These are phyloP conservation scores for Pythium dissotocum DNA, from an alignment of 352 stramenopile genomes.

Conservation along the genomic window DNA sequence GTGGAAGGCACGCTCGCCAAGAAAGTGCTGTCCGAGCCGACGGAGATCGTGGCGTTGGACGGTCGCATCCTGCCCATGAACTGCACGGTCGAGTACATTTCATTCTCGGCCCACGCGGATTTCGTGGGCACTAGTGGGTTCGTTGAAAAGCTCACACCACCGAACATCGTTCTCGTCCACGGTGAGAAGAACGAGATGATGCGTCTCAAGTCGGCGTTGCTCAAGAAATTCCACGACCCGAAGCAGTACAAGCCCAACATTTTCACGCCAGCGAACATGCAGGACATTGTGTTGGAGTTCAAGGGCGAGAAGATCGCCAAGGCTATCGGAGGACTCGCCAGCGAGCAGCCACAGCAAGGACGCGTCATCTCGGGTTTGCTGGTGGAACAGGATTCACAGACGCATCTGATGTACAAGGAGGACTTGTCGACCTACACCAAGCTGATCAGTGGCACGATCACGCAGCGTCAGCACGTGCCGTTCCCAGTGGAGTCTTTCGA, in stretches of 20 bases:
- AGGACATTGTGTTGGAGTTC: constrained; percentile 87
- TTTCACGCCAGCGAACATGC: constrained; percentile 84
- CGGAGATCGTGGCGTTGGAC: constrained; percentile 94
- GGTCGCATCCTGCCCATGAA: constrained; percentile 94
- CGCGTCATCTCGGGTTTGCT: constrained; percentile 80
- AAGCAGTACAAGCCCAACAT: constrained; percentile 85
- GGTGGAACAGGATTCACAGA: constrained; percentile 86
- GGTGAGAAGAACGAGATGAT: constrained; percentile 99
- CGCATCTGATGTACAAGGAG: constrained; percentile 82
- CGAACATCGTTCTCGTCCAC: constrained; percentile 95
- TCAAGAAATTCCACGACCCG: constrained; percentile 89
- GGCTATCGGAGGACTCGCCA: constrained; percentile 74
- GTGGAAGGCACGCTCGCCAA: constrained; percentile 98
- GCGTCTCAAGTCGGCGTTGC: constrained; percentile 91
- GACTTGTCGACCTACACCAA: constrained; percentile 87
- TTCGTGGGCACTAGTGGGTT: constrained; percentile 97
- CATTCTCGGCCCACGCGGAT: constrained; percentile 97
- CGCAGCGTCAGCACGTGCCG: constrained; percentile 83
- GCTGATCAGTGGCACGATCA: constrained; percentile 76
- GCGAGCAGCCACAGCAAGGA: constrained; percentile 74
- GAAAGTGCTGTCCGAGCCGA: constrained; percentile 95
- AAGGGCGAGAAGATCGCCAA: constrained; percentile 89
- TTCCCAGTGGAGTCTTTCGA: constrained; percentile 82
- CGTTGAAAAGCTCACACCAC: constrained; percentile 93
- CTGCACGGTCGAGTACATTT: constrained; percentile 96